Evolutionary conservation across 1,284 basidiomycete species (phyloP), one percentile per base, ranked within the genome.

Genomic region (Cryptococcus floricola): DNA sequence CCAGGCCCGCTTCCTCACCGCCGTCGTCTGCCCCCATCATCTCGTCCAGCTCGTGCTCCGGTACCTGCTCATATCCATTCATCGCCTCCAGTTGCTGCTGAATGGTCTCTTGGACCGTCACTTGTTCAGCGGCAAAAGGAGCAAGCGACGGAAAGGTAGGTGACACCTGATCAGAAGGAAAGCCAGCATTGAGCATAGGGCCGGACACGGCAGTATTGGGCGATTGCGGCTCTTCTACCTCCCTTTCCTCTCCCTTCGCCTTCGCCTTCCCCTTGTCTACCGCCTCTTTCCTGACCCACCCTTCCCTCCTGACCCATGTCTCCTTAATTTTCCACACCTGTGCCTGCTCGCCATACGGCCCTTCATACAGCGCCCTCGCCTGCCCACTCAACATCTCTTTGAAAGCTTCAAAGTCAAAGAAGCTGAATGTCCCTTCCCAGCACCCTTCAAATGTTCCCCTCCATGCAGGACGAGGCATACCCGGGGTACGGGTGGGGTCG

Each of bases 261-360:
- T 61, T 54, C 18, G 39, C 54, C 41, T 51, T 53, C 14, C 31
- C 39, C 56, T 38, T 51, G 48, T 45, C 28, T 10, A 25, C 18
- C 37, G n/a, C 18, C 18, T 51, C 53, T 18, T 45, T 49, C n/a
- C 39, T 56, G 4, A 52, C 37, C 54, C 52, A 60, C 4, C 60
- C 52, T 18, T 57, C 64, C 10, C 61, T 64, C 39, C 75, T 61
- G 3, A 81, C 79, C 41, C 78, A 71, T 34, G 73, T 78, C 61
- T 83, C 81, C 39, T 68, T 71, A 39, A 83, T 62, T 50, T 78
- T 78, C 81, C 81, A 83, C 14, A 83, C 80, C 62, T 83, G 81
- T 13, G 80, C 79, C 60, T 83, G 81, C 61, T 80, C 78, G 4
- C 80, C 81, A 59, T 79, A 81, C 12, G 77, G 75, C 0, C 81